Conservation (phyloP, 257 asterid genomes). For the Solanum stenotomum region DNA sequence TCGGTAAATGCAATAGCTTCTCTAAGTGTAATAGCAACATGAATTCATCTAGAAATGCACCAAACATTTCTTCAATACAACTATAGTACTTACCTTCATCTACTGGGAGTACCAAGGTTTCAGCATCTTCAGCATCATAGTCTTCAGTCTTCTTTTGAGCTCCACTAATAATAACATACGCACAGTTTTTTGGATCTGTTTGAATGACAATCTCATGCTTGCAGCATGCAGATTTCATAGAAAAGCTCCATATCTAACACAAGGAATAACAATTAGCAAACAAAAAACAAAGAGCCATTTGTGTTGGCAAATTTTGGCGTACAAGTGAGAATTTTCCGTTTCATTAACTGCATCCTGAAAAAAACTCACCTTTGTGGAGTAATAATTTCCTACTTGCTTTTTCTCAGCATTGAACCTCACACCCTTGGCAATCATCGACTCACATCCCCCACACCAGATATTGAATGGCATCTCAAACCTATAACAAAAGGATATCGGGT, state of each 20-base stretch:
- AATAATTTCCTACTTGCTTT: constrained; percentile 95
- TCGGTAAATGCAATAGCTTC: not conserved
- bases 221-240: constrained; percentile 97
- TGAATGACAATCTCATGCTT: constrained; percentile 83
- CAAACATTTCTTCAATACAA: not conserved
- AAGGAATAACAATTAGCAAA: not conserved
- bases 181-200: constrained; percentile 87
- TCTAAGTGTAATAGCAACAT: not conserved
- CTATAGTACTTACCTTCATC: constrained; percentile 51
- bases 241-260: constrained; percentile 89
- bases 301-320: not conserved
- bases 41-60: not conserved
- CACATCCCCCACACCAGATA: constrained; percentile 98
- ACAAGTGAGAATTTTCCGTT: not conserved
- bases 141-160: constrained; percentile 77
- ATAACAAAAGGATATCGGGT: not conserved
- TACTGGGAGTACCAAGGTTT: constrained; percentile 69
- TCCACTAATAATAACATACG: constrained; percentile 69
- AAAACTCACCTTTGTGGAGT: constrained; percentile 68
- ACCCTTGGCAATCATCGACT: constrained; percentile 98
- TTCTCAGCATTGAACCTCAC: constrained; percentile 98
- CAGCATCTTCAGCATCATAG: constrained; percentile 92
- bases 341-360: not conserved
- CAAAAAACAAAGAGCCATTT: not conserved
- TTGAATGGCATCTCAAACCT: constrained; percentile 97